Conservation (phyloP, 2,329 filamentous ascomycete species). For the Penicillium concentricum region DNA sequence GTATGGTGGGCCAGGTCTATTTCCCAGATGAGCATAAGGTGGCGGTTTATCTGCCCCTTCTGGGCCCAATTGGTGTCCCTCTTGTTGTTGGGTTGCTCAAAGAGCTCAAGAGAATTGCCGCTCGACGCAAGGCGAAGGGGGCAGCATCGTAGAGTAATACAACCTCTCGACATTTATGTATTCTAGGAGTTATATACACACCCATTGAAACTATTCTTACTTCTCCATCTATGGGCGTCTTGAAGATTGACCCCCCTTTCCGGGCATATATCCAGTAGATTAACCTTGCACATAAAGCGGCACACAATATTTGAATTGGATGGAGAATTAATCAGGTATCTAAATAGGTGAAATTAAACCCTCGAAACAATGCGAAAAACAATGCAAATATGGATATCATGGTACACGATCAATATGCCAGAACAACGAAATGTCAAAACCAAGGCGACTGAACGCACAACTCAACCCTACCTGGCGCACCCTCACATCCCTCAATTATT, state of each 20-base stretch:
- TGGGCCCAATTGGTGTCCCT: constrained; percentile 89
- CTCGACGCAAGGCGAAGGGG: constrained; percentile 31
- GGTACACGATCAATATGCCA: not conserved
- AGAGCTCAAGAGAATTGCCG: constrained; percentile 63
- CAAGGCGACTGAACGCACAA: not conserved
- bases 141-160: constrained; percentile 2
- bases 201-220: not conserved
- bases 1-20: constrained; percentile 97
- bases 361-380: not conserved
- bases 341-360: not conserved
- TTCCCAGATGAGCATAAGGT: constrained; percentile 99
- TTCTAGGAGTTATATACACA: constrained; percentile 7
- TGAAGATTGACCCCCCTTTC: not conserved
- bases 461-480: not conserved
- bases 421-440: not conserved
- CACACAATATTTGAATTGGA: not conserved
- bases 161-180: not conserved
- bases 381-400: constrained; percentile 4
- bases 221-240: not conserved
- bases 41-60: constrained; percentile 86
- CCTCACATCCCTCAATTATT: not conserved
- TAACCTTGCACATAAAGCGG: not conserved
- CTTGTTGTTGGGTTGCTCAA: constrained; percentile 80
- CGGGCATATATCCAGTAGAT: not conserved
- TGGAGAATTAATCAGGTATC: not conserved